Evolutionary conservation across 1,284 basidiomycete species (phyloP).

Genomic region (Takashimella koratensis): DNA sequence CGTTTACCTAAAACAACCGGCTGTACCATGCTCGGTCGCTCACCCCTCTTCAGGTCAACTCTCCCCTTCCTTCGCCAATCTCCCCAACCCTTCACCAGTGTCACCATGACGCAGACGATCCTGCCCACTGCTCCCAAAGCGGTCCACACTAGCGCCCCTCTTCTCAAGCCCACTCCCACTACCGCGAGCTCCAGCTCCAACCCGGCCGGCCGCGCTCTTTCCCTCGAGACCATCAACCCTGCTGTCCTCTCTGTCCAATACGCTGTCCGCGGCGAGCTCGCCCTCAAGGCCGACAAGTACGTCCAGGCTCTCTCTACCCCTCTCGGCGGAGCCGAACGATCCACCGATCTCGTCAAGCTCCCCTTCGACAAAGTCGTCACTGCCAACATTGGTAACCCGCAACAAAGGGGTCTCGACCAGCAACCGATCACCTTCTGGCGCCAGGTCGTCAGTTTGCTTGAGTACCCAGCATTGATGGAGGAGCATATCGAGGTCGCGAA

Average conservation of each 20-base stretch:
- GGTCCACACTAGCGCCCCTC: no score
- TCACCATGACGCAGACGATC: no score
- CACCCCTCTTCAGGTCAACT: background rate
- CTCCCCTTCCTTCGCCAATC: no score
- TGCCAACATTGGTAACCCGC: constrained; percentile 97
- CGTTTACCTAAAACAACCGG: background rate
- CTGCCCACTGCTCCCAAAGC: no score
- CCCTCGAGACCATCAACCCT: constrained; percentile 60
- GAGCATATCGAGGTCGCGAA: constrained; percentile 58
- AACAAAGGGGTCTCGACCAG: constrained; percentile 92
- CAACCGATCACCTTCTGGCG: constrained; percentile 87
- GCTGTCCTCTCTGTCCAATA: constrained; percentile 85
- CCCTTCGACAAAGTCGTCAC: constrained; percentile 88
- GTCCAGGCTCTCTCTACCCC: constrained; percentile 62
- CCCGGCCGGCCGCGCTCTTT: constrained; percentile 29
- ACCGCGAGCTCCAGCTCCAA: constrained; percentile 7
- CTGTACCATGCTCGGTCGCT: background rate
- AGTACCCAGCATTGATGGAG: constrained; percentile 82
- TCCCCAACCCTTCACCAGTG: no score
- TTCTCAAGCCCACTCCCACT: background rate
- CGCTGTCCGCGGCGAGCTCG: constrained; percentile 94
- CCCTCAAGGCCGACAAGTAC: constrained; percentile 86
- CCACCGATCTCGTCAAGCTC: constrained; percentile 49
- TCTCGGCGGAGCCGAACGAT: constrained; percentile 46
- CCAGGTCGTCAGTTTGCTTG: constrained; percentile 73